Evolutionary conservation across 2,329 filamentous ascomycete species (phyloP), one percentile per base, ranked within the genome.

Genomic region (Claviceps humidiphila): DNA sequence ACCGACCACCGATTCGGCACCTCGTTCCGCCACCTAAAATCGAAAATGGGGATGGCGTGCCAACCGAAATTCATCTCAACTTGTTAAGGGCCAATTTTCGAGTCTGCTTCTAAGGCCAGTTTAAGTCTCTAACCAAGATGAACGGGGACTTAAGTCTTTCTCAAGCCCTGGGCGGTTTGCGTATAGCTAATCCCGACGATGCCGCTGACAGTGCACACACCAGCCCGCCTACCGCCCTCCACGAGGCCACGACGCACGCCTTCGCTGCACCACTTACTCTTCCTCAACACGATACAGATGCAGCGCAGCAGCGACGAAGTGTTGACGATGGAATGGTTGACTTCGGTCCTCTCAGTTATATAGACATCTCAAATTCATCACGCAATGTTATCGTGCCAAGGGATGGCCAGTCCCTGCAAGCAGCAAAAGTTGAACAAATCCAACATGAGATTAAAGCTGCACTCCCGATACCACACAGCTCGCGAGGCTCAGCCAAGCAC

Each of bases 111-210:
- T 57, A 64, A 56, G 55, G 57, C 56, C 57, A 57, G 49, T 50
- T 51, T 51, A 51, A 57, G 44, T 47, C 54, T 55, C 58, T 61
- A 58, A 55, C 42, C 62, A 76, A 66, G 68, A 96, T 96, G 89
- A 88, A 89, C 73, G 88, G 87, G 70, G 89, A 95, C 74, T 74
- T 95, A 67, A 95, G 87, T 71, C 81, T 97, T 59, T 93, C 89
- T 65, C 87, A 90, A 73, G 88, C 89, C 64, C 78, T 97, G 64
- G 93, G 93, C 64, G 91, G 91, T 63, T 76, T 98, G 69, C 88
- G 91, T 68, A 97, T 98, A 68, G 91, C 93, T 62, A 98, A 97
- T 69, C 91, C 91, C 52, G 90, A 96, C 72, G 82, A 93, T 71
- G 77, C 80, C 58, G 68, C 63, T 64, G 68, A 70, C 24, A 49